A percentile compares a stretch with the other conserved stretches of the same genome.
phyloP scores from a whole-genome alignment of 2,329 filamentous ascomycete species.

The Pseudogymnoascus sp. region DNA sequence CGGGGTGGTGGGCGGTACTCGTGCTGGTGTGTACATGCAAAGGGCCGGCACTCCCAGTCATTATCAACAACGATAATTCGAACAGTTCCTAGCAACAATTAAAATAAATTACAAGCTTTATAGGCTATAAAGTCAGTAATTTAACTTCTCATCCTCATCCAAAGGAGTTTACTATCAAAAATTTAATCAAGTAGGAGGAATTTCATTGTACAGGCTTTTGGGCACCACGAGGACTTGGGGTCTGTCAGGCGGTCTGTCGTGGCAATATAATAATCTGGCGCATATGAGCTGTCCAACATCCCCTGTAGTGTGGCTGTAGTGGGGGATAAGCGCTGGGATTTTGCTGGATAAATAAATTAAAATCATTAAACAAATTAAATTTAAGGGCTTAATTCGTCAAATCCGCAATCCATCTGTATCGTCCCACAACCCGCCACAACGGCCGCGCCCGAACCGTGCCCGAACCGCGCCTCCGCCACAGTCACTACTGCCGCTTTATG shows the following conservation, averaged over 20 bases:
- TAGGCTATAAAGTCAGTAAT: too few species aligned
- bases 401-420: neutral
- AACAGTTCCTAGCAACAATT: too few species aligned
- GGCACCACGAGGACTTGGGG: neutral
- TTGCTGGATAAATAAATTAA: neutral
- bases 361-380: neutral
- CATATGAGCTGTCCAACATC: neutral
- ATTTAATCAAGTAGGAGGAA: too few species aligned
- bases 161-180: too few species aligned
- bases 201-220: too few species aligned
- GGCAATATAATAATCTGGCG: neutral
- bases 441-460: neutral
- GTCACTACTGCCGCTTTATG: neutral
- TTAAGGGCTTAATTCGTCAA: neutral
- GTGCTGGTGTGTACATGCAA: too few species aligned
- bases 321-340: constrained; percentile 6
- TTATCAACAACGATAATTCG: too few species aligned
- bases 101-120: too few species aligned
- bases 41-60: too few species aligned
- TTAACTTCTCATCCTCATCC: too few species aligned
- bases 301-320: constrained; percentile 1
- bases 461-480: constrained; percentile 3
- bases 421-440: neutral
- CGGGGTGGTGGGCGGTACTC: neutral
- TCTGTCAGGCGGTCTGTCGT: constrained; percentile 1